Evolutionary conservation across 1,284 basidiomycete species (phyloP).

Genomic region (Taiwanofungus camphoratus): DNA sequence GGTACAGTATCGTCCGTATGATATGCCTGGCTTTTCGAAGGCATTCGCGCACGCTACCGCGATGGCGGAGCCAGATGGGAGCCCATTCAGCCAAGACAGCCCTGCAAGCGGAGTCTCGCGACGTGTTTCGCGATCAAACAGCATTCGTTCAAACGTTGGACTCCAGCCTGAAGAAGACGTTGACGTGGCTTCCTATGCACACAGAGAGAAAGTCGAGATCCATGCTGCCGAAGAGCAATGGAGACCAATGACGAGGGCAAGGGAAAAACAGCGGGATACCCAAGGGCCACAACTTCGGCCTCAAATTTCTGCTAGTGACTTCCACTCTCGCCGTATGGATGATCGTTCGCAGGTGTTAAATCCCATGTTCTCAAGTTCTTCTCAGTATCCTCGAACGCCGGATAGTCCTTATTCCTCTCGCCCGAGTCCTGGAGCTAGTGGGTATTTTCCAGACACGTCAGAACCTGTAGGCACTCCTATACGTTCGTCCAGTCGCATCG

Average conservation of each 20-base stretch:
- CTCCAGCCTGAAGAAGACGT: slow-evolving; percentile 12
- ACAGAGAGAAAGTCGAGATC: slow-evolving; percentile 1
- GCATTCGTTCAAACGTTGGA: slow-evolving; percentile 14
- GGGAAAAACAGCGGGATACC: slow-evolving; percentile 11
- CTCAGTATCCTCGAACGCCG: slow-evolving; percentile 5
- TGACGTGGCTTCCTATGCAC: slow-evolving; percentile 8
- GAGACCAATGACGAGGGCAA: not conserved
- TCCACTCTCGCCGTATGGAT: slow-evolving; percentile 8
- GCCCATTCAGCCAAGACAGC: slow-evolving; percentile 14
- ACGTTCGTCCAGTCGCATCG: slow-evolving; percentile 14
- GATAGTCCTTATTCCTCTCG: slow-evolving; percentile 14
- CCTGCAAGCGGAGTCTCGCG: slow-evolving; percentile 8
- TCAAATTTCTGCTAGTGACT: slow-evolving; percentile 12
- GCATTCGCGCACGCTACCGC: slow-evolving; percentile 20
- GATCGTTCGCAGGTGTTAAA: not conserved
- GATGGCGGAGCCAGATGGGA: slow-evolving; percentile 13
- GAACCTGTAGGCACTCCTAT: slow-evolving; percentile 17
- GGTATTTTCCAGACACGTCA: slow-evolving; percentile 12
- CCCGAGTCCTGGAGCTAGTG: slow-evolving; percentile 3
- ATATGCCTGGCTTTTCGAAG: slow-evolving; percentile 21
- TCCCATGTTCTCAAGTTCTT: not conserved
- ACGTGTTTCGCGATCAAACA: slow-evolving; percentile 14
- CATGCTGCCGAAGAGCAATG: not conserved
- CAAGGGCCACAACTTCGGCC: slow-evolving; percentile 13
- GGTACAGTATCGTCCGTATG: too few species aligned